Base-by-base conservation (phyloP, 345 rosid genomes). In the Populus alba region DNA sequence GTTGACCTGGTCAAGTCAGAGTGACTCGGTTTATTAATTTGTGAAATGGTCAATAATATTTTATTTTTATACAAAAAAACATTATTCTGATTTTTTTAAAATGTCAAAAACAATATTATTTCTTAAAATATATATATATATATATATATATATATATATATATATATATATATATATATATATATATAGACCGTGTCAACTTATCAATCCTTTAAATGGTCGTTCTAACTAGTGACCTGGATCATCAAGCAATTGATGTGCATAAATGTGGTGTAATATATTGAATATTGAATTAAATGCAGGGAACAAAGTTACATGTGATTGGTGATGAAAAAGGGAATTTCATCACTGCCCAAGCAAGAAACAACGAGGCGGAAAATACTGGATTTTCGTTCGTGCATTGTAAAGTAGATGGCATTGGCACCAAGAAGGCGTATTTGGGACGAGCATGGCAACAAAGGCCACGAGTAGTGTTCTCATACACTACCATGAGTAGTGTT, bases 301-400 rank as follows among this genome's bases (percentile, higher is more conserved):
- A 91, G 93, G 76, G 74, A 31, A 80, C 90, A 1, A 66, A 81
- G 20, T 8, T 93, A 61, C 77, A 82, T 29, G 90, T 83, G 31
- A 55, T 87, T 10, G 81, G 73, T 37, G 85, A 87, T 25, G 17
- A 25, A 0, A 83, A 86, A 31, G 4, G 81, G 59, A 83, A 84
- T 25, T 85, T 88, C 23, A 90, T 94, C 71, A 75, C 97, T 1
- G 92, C 97, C 8, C 94, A 92, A 8, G 94, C 85, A 3, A 88
- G 93, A 77, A 0, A 66, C 15, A 85, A 62, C 62, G 62, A 57
- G 0, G 18, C 29, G 0, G 90, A 90, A 49, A 79, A 88, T 63
- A 80, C 83, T 0, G 98, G 94, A 47, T 92, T 75, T 77, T 75
- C 89, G 2, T 86, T 93, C 39, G 92, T 88, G 41, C 97, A 92